These are phyloP conservation scores for Boletales sp. DNA, from an alignment of 768 basidiomycete species.

Conservation along the genomic window DNA sequence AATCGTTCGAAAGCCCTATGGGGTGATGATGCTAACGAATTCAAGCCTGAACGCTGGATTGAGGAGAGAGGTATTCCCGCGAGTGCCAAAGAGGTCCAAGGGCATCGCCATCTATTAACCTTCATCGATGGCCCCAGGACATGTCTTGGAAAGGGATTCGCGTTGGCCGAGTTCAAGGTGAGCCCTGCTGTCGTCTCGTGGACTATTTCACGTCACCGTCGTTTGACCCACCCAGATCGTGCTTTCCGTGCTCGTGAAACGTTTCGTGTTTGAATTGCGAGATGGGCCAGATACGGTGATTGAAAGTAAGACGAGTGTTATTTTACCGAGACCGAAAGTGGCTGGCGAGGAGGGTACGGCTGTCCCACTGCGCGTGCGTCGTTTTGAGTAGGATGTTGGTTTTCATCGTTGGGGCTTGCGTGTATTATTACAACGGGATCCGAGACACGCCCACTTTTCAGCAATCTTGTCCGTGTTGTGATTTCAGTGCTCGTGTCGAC, in stretches of 20 bases:
- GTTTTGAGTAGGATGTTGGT: no score
- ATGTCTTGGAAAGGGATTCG: conserved; percentile 49
- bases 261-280: conserved; percentile 30
- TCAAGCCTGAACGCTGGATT: conserved; percentile 65
- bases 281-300: conserved; percentile 36
- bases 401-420: no score
- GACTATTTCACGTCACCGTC: no score
- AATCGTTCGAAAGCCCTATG: conserved; percentile 53
- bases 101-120: conserved; percentile 47
- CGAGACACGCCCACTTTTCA: no score
- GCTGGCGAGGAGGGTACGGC: conserved; percentile 12
- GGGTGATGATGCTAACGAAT: conserved; percentile 58
- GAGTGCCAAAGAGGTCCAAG: conserved; percentile 41
- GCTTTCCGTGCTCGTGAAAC: conserved; percentile 37
- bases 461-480: no score
- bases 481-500: no score
- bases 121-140: conserved; percentile 48
- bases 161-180: conserved; percentile 37
- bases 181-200: no score
- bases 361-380: no score
- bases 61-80: conserved; percentile 20
- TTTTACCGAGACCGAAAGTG: conserved; percentile 6
- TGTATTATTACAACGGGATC: no score
- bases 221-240: conserved; percentile 31
- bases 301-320: conserved; percentile 5